Conservation (phyloP, 1,284 basidiomycete genomes). For the Papiliotrema fonsecae region DNA sequence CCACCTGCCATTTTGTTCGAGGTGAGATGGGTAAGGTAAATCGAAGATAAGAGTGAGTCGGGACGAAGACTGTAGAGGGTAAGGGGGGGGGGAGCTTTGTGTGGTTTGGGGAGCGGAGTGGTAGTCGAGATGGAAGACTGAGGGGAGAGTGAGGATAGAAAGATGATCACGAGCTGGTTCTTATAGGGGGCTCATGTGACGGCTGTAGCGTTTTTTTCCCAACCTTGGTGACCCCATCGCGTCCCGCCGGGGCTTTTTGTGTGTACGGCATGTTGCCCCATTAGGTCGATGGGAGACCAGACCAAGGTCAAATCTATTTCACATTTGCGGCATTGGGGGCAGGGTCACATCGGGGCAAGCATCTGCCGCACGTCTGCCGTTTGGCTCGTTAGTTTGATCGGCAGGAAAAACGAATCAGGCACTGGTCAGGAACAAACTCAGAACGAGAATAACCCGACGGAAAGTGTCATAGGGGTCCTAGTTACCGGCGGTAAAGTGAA, state of each 20-base stretch:
- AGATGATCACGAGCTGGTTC: neutral
- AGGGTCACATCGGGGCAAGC: too few relatives aligned
- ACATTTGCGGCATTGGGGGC: neutral
- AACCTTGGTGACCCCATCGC: neutral
- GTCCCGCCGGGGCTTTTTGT: neutral
- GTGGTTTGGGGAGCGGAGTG: neutral
- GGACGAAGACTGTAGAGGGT: conserved; percentile 1
- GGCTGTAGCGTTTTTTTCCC: too few relatives aligned
- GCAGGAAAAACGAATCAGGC: too few relatives aligned
- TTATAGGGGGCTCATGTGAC: too few relatives aligned
- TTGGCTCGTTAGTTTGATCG: too few relatives aligned
- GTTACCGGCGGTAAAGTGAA: too few relatives aligned
- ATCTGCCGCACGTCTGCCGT: too few relatives aligned
- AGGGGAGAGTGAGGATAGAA: neutral
- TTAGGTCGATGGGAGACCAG: neutral
- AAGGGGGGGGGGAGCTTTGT: neutral
- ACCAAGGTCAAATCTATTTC: neutral
- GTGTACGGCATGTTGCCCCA: neutral
- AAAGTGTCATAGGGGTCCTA: too few relatives aligned
- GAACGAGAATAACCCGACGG: too few relatives aligned
- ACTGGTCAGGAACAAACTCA: too few relatives aligned
- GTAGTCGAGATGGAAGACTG: neutral
- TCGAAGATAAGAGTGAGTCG: conserved; percentile 1
- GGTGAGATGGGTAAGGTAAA: neutral
- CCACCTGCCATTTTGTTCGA: conserved; percentile 41